Evolutionary conservation across 306 rosid genomes (phyloP), one percentile per base, ranked within the genome.

Genomic region (Vigna unguiculata): DNA sequence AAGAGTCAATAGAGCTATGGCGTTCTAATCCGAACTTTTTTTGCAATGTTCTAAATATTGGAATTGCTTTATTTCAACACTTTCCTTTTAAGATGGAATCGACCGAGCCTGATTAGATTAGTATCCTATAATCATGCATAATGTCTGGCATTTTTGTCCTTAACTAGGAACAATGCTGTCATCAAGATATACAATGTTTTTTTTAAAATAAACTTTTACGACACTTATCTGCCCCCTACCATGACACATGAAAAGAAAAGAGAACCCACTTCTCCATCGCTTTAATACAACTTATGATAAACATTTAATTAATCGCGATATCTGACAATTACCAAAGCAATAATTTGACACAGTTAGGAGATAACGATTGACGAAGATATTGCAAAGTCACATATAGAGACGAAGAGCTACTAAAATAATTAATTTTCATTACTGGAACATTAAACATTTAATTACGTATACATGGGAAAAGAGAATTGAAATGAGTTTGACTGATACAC

Each of bases 111-210:
- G 70, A 77, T 67, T 72, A 60, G 77, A 75, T 76, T 60, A 69
- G 69, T 48, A 66, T 58, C 76, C 41, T 71, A 22, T 65, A 72
- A 62, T 81, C 80, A 59, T 51, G 54, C 54, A 48, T 25, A 72
- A 49, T 81, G 81, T 81, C 21, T 49, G 72, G 59, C 46, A 22
- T 59, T 85, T 85, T 82, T 64, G 88, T 82, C 79, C n/a, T 20
- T 40, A 74, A 74, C 43, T 55, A 32, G 70, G 25, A 63, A 47
- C 51, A 14, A 40, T 74, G 64, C 61, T 74, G 30, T 63, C 74
- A 51, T 30, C 43, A 41, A 64, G 58, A 45, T 43, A 66, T 43
- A 22, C 72, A 41, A 65, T 5, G 17, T 22, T 41, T 48, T 78
- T 38, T 51, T 12, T 60, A 6, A 15, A 16, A 62, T 36, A 34